Base-by-base conservation (phyloP, 768 basidiomycete genomes). In the Suillus ampliporus region DNA sequence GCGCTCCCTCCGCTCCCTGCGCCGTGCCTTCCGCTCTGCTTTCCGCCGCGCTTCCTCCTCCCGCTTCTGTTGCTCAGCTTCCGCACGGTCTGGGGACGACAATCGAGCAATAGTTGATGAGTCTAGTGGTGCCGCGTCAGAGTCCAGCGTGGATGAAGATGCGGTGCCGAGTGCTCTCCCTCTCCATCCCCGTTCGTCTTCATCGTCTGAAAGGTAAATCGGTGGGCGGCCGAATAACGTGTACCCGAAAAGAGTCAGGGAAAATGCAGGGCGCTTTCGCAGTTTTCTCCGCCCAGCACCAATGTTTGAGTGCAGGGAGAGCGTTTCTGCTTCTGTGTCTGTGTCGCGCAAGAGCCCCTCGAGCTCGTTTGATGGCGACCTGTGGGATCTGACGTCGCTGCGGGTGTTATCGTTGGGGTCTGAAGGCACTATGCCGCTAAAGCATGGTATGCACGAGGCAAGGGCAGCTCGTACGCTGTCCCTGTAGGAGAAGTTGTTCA, bases 111-210 rank as follows among this genome's bases (percentile, higher is more conserved):
- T 89, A 19, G 81, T 77, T 11, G 83, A 79, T 8, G 84, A 73
- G 57, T 89, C 88, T 15, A 92, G 77, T 1, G 85, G 85, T 6
- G 89, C 84, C 4, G 90, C 89, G 64, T 91, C 90, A 0, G 87
- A 86, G 73, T 91, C 90, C 47, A 90, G 81, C 5, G 87, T 88
- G 5, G 78, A 74, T 3, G 80, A 74, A 23, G 75, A 77, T 10
- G 64, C 35, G 2, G 69, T 74, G 38, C 58, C 31, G 65, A 73
- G 67, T 35, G 52, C 68, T 69, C 38, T 74, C 66, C 37, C 74
- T 68, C 57, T 66, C 53, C 64, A 56, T 11, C 58, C 44, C 9
- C 44, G 44, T 1, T 65, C 53, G 14, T 71, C 74, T 4, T 83
- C 79, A 15, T 82, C 81, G n/a, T 84, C 85, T 0, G 84, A 79